A percentile compares a stretch with the other conserved stretches of the same genome.
Evolutionary conservation across 768 basidiomycete species (phyloP).

Genomic region (Dentipellis fragilis): DNA sequence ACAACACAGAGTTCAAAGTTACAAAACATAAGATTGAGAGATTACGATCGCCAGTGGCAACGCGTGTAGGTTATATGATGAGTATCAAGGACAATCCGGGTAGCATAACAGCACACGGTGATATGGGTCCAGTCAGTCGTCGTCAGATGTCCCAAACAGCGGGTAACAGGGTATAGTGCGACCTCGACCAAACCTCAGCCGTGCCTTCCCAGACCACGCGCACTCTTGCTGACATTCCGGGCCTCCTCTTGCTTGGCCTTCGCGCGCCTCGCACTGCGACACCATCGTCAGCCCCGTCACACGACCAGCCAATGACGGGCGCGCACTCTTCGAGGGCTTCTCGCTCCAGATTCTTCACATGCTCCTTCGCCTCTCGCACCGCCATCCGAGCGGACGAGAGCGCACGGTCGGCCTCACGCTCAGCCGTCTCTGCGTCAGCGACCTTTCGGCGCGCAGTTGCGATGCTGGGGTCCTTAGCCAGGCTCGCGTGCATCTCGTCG

Average conservation of each 20-base stretch:
- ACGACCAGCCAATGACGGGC: neutral
- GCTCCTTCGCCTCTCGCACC: slow-evolving; percentile 4
- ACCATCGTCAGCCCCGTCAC: neutral
- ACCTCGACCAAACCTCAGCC: neutral
- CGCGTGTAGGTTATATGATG: no score
- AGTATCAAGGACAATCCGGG: no score
- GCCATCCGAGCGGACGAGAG: neutral
- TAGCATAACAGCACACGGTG: no score
- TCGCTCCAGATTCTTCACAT: slow-evolving; percentile 1
- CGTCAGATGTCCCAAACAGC: neutral
- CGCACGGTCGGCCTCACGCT: slow-evolving; percentile 3
- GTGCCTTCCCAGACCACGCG: slow-evolving; percentile 6
- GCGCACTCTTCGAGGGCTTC: slow-evolving; percentile 5
- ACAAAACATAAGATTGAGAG: neutral
- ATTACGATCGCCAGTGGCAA: no score
- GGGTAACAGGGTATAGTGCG: neutral
- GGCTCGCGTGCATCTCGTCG: slow-evolving; percentile 6
- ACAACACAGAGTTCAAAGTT: neutral
- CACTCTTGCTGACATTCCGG: slow-evolving; percentile 4
- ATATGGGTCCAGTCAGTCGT: neutral
- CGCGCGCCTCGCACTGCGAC: neutral
- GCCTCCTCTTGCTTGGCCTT: slow-evolving; percentile 4
- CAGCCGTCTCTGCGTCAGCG: slow-evolving; percentile 1
- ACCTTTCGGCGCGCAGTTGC: slow-evolving; percentile 34
- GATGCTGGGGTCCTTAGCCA: slow-evolving; percentile 35